These are phyloP conservation scores for Venturia oleaginea DNA, from an alignment of 2,329 filamentous ascomycete species.

Conservation along the genomic window DNA sequence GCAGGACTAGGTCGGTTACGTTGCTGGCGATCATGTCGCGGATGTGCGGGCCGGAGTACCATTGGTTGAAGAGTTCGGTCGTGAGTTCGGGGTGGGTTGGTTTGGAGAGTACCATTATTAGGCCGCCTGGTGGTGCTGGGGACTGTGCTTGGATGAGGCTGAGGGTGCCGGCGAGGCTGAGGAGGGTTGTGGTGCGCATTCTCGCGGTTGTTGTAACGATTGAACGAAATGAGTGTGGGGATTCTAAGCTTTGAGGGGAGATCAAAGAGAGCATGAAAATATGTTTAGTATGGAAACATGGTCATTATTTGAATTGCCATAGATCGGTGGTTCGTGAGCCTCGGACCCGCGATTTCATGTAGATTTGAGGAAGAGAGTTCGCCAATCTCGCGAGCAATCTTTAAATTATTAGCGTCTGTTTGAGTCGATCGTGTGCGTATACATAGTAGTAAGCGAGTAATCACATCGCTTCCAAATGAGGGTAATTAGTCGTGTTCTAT, in stretches of 20 bases:
- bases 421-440: not conserved
- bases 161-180: not conserved
- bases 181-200: not conserved
- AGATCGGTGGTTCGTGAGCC: not conserved
- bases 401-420: not conserved
- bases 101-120: conserved; percentile 5
- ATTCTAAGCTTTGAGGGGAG: no score
- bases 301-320: not conserved
- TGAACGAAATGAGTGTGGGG: not conserved
- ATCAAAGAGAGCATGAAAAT: not conserved
- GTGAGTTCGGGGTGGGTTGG: conserved; percentile 9
- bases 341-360: not conserved
- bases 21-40: conserved; percentile 11
- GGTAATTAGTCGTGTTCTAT: not conserved
- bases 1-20: conserved; percentile 15
- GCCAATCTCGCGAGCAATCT: not conserved
- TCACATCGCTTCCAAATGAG: not conserved
- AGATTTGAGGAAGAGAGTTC: not conserved
- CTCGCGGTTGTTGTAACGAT: not conserved
- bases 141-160: not conserved
- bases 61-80: conserved; percentile 14
- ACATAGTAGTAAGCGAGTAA: not conserved
- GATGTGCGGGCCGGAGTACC: conserved; percentile 15
- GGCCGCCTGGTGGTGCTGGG: not conserved
- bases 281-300: not conserved